phyloP scores from a whole-genome alignment of 495 filamentous ascomycete species.

The Penicillium salamii region DNA sequence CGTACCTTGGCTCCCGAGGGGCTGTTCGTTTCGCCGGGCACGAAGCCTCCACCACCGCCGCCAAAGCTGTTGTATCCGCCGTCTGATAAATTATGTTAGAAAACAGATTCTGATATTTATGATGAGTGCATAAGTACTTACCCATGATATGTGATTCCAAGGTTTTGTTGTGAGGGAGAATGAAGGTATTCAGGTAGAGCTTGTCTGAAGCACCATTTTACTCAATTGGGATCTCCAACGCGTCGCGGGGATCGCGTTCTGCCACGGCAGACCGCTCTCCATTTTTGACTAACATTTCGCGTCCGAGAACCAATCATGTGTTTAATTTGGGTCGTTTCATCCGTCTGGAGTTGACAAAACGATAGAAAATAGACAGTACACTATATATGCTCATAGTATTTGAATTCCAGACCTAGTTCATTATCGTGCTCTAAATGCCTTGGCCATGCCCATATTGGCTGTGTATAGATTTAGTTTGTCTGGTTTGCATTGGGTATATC shows the following conservation, averaged over 20 bases:
- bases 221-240: constrained; percentile 42
- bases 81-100: constrained; percentile 21
- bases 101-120: no score
- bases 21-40: constrained; percentile 50
- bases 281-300: neutral
- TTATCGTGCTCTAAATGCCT: no score
- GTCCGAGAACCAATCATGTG: no score
- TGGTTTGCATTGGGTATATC: constrained; percentile 32
- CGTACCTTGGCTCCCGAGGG: constrained; percentile 44
- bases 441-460: no score
- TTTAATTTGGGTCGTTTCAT: no score
- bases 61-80: constrained; percentile 44
- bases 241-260: constrained; percentile 33
- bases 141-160: constrained; percentile 35
- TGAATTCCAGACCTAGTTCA: no score
- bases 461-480: constrained; percentile 21
- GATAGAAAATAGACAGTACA: no score
- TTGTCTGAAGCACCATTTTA: constrained; percentile 32
- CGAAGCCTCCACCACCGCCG: constrained; percentile 69
- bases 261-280: neutral
- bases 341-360: no score
- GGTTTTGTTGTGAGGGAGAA: constrained; percentile 13
- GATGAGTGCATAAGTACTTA: constrained; percentile 11
- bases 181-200: constrained; percentile 7
- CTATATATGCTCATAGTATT: no score